Conservation (phyloP, 2,329 filamentous ascomycete species). For the Xylariomycetidae sp. region DNA sequence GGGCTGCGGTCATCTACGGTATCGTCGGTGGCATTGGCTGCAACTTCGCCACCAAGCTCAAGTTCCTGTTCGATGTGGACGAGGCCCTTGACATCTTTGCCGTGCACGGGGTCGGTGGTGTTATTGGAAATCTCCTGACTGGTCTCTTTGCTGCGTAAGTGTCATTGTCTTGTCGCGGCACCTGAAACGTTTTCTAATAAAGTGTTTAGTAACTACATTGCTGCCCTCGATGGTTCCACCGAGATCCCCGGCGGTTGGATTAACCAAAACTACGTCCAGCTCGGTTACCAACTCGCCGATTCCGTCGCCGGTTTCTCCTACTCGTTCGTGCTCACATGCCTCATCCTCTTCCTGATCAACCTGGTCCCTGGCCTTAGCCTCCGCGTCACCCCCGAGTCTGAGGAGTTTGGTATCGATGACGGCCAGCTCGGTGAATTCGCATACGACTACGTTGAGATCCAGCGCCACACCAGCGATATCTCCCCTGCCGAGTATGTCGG, state of each 20-base stretch:
- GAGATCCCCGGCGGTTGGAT: slow-evolving; percentile 62
- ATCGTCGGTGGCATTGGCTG: slow-evolving; percentile 59
- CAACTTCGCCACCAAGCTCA: slow-evolving; percentile 86
- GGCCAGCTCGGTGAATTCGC: slow-evolving; percentile 78
- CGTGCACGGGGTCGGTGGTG: slow-evolving; percentile 80
- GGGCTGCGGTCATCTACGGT: slow-evolving; percentile 55
- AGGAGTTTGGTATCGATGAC: slow-evolving; percentile 67
- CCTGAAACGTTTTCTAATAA: no score
- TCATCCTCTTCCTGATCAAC: slow-evolving; percentile 69
- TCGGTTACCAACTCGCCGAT: slow-evolving; percentile 68
- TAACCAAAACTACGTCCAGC: slow-evolving; percentile 65
- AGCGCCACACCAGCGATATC: slow-evolving; percentile 54
- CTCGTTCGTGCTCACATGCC: slow-evolving; percentile 61
- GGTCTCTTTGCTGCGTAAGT: slow-evolving; percentile 69
- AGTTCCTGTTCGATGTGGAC: slow-evolving; percentile 69
- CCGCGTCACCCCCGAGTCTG: slow-evolving; percentile 61
- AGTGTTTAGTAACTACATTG: slow-evolving; percentile 57
- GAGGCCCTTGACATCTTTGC: slow-evolving; percentile 90
- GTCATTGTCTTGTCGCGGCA: neutral
- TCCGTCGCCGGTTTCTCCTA: slow-evolving; percentile 61
- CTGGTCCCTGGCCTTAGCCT: slow-evolving; percentile 66
- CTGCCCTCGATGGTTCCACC: slow-evolving; percentile 65
- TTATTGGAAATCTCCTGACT: slow-evolving; percentile 74
- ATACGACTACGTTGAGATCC: slow-evolving; percentile 75
- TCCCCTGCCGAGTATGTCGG: slow-evolving; percentile 5